These are phyloP conservation scores for Daldinia decipiens DNA, from an alignment of 495 filamentous ascomycete species.

Conservation along the genomic window DNA sequence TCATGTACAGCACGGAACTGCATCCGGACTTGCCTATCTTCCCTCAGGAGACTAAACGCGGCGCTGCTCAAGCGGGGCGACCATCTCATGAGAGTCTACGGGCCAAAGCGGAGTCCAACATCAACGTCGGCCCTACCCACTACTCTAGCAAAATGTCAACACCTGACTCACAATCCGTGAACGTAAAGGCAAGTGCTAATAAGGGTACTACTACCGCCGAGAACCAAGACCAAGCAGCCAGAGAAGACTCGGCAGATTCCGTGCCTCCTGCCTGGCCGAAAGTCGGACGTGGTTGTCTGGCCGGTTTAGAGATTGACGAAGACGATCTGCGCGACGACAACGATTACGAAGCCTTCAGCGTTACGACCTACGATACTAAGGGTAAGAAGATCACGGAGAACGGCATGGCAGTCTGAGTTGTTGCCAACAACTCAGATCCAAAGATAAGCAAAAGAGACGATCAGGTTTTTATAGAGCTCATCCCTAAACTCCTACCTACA, in stretches of 20 bases:
- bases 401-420: constrained; percentile 37
- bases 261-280: constrained; percentile 72
- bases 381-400: constrained; percentile 51
- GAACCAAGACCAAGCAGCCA: constrained; percentile 14
- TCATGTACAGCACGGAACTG: constrained; percentile 49
- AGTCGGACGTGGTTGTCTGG: constrained; percentile 66
- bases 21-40: constrained; percentile 60
- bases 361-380: constrained; percentile 56
- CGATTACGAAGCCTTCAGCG: constrained; percentile 65
- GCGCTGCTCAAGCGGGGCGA: constrained; percentile 50
- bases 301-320: constrained; percentile 59
- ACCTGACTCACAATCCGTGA: constrained; percentile 25
- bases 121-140: constrained; percentile 25
- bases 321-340: constrained; percentile 57
- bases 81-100: constrained; percentile 26
- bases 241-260: constrained; percentile 50
- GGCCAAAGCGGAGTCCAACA: constrained; percentile 27
- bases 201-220: background rate
- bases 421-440: background rate
- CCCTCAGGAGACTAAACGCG: constrained; percentile 42
- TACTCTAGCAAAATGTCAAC: constrained; percentile 39
- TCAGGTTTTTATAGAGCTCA: background rate
- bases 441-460: background rate
- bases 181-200: constrained; percentile 8
- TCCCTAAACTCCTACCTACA: background rate